These are phyloP conservation scores for Dactylellina haptotyla DNA, from an alignment of 2,329 filamentous ascomycete species.

Conservation along the genomic window DNA sequence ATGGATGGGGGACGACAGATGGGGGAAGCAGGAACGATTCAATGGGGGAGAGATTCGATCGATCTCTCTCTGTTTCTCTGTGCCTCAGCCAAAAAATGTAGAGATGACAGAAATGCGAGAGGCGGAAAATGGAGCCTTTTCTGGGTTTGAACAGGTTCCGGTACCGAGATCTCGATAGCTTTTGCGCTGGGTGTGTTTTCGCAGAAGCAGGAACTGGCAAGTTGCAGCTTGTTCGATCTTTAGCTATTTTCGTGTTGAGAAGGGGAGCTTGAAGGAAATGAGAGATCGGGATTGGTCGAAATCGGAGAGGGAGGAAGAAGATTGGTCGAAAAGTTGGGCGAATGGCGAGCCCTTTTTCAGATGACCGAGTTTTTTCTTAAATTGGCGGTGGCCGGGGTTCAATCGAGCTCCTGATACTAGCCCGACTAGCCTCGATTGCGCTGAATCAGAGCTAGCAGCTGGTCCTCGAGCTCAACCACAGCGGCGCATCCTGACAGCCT, in stretches of 20 bases:
- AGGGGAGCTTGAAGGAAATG: slow-evolving; percentile 5
- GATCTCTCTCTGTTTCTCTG: slow-evolving; percentile 4
- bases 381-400: slow-evolving; percentile 51
- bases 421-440: not conserved
- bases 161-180: slow-evolving; percentile 50
- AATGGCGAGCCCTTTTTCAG: slow-evolving; percentile 47
- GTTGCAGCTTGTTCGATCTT: slow-evolving; percentile 27
- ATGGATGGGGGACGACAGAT: not conserved
- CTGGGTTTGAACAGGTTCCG: slow-evolving; percentile 12
- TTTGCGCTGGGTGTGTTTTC: not conserved
- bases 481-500: too few species aligned
- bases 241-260: slow-evolving; percentile 39
- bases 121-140: slow-evolving; percentile 35
- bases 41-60: not conserved
- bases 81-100: too few species aligned
- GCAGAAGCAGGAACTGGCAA: slow-evolving; percentile 32
- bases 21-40: not conserved
- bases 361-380: slow-evolving; percentile 33
- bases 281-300: slow-evolving; percentile 42
- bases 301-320: slow-evolving; percentile 43
- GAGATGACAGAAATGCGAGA: slow-evolving; percentile 17
- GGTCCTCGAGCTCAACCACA: slow-evolving; percentile 11
- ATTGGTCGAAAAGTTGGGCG: slow-evolving; percentile 52
- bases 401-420: slow-evolving; percentile 16
- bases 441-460: too few species aligned